Base-by-base conservation (phyloP, 2,329 filamentous ascomycete genomes). In the Periconia sp. region DNA sequence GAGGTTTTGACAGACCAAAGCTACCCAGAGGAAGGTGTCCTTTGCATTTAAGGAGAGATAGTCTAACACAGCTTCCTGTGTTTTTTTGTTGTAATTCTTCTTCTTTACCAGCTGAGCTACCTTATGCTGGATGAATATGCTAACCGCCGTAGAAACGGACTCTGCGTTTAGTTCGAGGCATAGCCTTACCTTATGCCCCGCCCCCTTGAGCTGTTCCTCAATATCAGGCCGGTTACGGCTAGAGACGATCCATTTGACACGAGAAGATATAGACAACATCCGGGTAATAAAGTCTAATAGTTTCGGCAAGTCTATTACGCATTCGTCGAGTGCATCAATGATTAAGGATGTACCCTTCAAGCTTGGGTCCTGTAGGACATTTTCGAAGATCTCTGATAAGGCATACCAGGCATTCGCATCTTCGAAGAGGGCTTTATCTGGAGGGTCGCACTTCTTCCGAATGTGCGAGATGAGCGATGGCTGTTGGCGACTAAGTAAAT, bases 141-240 rank as follows among this genome's bases (percentile, higher is more conserved):
- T 18, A 4, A 77, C 68, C 19, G 73, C 71, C 0, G 36, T n/a
- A 3, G 63, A 63, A 11, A 74, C 52, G 2, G 52, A 57, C 0
- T 60, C 38, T 19, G 52, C 25, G 43, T 74, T 76, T 26, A 72
- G 47, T 33, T 76, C 55, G 16, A 58, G 64, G 18, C 40, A 39
- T 1, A 75, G 37, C 25, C 46, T 61, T 3, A 51, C n/a, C 16
- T 56, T 58, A 5, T 61, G 23, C 3, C 36, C 26, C 0, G 40
- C 36, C 3, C 5, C 9, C 7, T 48, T 40, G 2, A 77, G 48
- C 1, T 30, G 25, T 13, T 65, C 40, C 32, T 73, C 61, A 33
- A 78, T 74, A 0, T 0, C 44, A 4, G 32, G 52, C 57, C 47
- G 60, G 18, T 77, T 76, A 3, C 76, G 75, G 37, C 76, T 78